These are phyloP conservation scores for Yamadazyma scolyti DNA, from an alignment of 805 yeast genomes.

Conservation along the genomic window DNA sequence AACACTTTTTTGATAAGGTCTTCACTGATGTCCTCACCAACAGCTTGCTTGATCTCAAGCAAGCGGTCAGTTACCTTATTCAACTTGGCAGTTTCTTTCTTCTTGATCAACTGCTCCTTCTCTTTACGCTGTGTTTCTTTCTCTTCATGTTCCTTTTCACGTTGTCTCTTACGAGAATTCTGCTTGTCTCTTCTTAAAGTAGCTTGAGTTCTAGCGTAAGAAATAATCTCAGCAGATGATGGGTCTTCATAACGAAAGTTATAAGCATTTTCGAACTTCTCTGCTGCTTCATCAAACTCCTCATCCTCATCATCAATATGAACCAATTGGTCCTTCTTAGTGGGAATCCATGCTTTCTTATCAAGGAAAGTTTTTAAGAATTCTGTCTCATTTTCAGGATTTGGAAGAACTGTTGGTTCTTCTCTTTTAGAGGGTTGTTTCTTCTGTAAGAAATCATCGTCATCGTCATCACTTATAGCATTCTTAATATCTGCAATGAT, in stretches of 20 bases:
- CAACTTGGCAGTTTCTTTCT: conserved; percentile 72
- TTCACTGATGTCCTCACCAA: conserved; percentile 61
- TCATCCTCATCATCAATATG: conserved; percentile 57
- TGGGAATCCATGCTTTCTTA: conserved; percentile 88
- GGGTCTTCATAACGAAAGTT: conserved; percentile 95
- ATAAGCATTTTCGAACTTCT: conserved; percentile 85
- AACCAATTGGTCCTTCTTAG: conserved; percentile 55
- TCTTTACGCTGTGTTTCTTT: conserved; percentile 49
- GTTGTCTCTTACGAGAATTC: conserved; percentile 73
- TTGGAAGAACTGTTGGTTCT: conserved; percentile 47
- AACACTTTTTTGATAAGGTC: conserved; percentile 60
- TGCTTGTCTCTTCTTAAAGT: conserved; percentile 80
- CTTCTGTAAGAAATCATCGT: conserved; percentile 53
- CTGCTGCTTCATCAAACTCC: conserved; percentile 90
- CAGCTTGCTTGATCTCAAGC: conserved; percentile 59
- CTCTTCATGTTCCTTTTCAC: conserved; percentile 64
- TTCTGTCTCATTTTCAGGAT: conserved; percentile 56
- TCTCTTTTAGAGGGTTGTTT: conserved; percentile 36
- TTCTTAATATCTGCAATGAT: conserved; percentile 74
- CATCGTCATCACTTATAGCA: conserved; percentile 50
- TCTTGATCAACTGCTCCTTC: conserved; percentile 58
- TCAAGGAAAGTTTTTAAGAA: conserved; percentile 72
- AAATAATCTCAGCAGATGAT: conserved; percentile 81
- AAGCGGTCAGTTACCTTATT: conserved; percentile 74
- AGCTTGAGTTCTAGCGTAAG: conserved; percentile 93